phyloP scores from a whole-genome alignment of 345 rosid species.

The Eucalyptus regnans region DNA sequence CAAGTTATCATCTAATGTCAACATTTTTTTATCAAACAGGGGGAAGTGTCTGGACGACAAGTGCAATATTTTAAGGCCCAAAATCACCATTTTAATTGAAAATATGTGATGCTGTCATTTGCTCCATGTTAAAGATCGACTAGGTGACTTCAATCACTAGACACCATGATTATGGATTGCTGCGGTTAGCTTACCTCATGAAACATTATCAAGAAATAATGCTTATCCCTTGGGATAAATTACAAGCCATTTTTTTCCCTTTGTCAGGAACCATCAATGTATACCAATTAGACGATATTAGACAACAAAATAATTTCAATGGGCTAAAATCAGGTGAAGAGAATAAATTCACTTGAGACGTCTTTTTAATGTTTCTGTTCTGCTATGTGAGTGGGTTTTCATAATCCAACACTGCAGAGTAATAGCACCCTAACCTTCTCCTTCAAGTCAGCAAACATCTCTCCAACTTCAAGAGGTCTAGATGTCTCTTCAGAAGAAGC shows the following conservation, averaged over 20 bases:
- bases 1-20: not conserved
- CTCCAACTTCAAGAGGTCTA: too few relatives aligned
- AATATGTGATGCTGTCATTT: not conserved
- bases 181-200: not conserved
- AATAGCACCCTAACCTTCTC: too few relatives aligned
- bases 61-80: not conserved
- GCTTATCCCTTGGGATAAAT: not conserved
- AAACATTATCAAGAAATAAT: not conserved
- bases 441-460: too few relatives aligned
- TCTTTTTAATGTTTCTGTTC: not conserved
- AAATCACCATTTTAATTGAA: not conserved
- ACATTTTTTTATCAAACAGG: not conserved
- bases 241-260: not conserved
- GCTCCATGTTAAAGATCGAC: not conserved
- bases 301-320: not conserved
- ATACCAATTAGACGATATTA: not conserved
- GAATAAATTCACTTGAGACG: not conserved
- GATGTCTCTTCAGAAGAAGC: too few relatives aligned
- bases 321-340: not conserved
- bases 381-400: too few relatives aligned
- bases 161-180: not conserved
- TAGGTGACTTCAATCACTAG: not conserved
- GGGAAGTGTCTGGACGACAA: not conserved
- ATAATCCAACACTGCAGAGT: too few relatives aligned
- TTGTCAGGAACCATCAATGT: not conserved